Conservation (phyloP, 108 stramenopile genomes). For the Stephanodiscus triporus region DNA sequence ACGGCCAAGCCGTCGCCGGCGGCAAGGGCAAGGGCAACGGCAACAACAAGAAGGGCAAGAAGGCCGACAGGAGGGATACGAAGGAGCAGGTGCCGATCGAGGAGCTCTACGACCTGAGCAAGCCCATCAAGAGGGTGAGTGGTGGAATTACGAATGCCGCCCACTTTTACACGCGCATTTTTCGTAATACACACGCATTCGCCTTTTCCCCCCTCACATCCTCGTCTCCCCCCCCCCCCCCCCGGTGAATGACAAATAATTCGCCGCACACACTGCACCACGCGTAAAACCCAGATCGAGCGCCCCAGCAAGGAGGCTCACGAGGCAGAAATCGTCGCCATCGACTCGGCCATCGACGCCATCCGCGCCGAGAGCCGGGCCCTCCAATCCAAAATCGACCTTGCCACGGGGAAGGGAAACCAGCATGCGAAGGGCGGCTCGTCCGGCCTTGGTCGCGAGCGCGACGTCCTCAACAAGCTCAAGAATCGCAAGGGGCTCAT, state of each 20-base stretch:
- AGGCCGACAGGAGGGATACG: conserved; percentile 31
- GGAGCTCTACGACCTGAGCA: conserved; percentile 83
- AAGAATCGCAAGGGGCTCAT: conserved; percentile 70
- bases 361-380: conserved; percentile 57
- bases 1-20: neutral
- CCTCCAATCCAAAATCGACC: conserved; percentile 74
- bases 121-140: conserved; percentile 86
- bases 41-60: conserved; percentile 43
- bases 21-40: conserved; percentile 16
- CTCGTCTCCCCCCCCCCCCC: no score
- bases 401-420: conserved; percentile 30
- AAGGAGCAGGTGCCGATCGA: conserved; percentile 59
- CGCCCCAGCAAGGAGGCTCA: conserved; percentile 76
- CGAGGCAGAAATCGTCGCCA: conserved; percentile 60
- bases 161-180: no score
- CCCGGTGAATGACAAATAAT: no score
- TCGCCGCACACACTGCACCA: no score
- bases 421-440: conserved; percentile 45
- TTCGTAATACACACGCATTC: no score
- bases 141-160: neutral
- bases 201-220: no score
- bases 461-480: conserved; percentile 59
- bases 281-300: conserved; percentile 54
- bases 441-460: conserved; percentile 55
- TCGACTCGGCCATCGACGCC: conserved; percentile 67